Conservation (phyloP, 768 basidiomycete species). For the Wakefieldia striispora region DNA sequence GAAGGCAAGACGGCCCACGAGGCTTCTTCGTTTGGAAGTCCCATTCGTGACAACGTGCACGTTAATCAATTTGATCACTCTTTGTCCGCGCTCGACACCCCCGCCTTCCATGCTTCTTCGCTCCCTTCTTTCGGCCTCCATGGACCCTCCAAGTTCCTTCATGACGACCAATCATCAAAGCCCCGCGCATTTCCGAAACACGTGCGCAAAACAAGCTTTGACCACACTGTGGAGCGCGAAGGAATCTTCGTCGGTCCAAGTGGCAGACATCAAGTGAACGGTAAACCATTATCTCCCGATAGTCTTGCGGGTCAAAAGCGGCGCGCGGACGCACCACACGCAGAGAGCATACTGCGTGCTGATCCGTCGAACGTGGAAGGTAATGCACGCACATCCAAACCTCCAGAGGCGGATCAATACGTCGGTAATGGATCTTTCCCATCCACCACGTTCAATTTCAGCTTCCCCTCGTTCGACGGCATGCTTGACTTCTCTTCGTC, state of each 20-base stretch:
- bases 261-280: conserved; percentile 80
- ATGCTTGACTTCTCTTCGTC: conserved; percentile 52
- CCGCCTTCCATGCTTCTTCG: conserved; percentile 64
- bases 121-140: conserved; percentile 71
- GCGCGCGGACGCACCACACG: conserved; percentile 77
- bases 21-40: conserved; percentile 38
- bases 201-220: conserved; percentile 93
- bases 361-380: conserved; percentile 63
- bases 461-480: conserved; percentile 62
- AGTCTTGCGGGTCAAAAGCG: conserved; percentile 71
- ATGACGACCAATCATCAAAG: conserved; percentile 34
- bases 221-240: conserved; percentile 81
- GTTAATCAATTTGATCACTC: conserved; percentile 38
- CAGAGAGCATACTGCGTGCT: conserved; percentile 74
- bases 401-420: conserved; percentile 40
- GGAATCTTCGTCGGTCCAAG: conserved; percentile 55
- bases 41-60: conserved; percentile 27
- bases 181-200: conserved; percentile 72
- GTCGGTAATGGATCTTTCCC: conserved; percentile 56
- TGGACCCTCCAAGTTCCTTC: conserved; percentile 42
- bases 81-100: conserved; percentile 43
- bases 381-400: conserved; percentile 25
- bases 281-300: conserved; percentile 66
- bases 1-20: conserved; percentile 41
- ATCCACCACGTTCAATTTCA: conserved; percentile 68